Base-by-base conservation (phyloP, 2,329 filamentous ascomycete genomes). In the Emergomyces pasteurianus region DNA sequence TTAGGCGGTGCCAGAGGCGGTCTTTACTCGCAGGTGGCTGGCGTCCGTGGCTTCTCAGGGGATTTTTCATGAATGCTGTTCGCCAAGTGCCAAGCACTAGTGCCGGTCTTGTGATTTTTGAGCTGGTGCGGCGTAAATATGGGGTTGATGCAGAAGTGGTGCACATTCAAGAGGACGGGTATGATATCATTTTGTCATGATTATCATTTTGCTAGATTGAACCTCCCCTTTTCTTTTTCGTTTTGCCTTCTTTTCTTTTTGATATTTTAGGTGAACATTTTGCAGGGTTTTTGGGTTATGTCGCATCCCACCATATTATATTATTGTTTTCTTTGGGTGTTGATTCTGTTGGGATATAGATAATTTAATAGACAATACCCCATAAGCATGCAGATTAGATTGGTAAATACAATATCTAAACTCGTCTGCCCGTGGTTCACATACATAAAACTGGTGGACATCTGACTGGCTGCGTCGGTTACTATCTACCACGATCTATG, bases 61-160 rank as follows among this genome's bases (percentile, higher is more conserved):
- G 80, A 34, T 86, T 86, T 67, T 74, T 82, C 66, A 74, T 75
- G 67, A 79, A 73, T 60, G 84, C 83, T 0, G 73, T 86, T 42
- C 76, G 80, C 38, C 83, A 86, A 68, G 80, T 85, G 14, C 84
- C 84, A 2, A 86, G 83, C 65, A 86, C 84, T 2, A 84, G 81
- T 64, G 83, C 84, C 0, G 84, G 83, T 0, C 71, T 87, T 58
- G 82, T 87, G 60, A 84, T 86, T 3, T 87, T 87, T 65, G 84
- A 87, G 69, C 69, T 86, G 40, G 80, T 86, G 46, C 73, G 84
- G 58, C 74, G 84, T 58, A 84, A 83, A 69, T 86, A 86, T 69
- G 81, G 80, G 2, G 78, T 77, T 63, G 68, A 76, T 58, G 74
- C 75, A n/a, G 81, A 83, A 60, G 75, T 74, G 61, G 80, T 79